Base-by-base conservation (phyloP, 768 basidiomycete species). In the Kwoniella dendrophila region DNA sequence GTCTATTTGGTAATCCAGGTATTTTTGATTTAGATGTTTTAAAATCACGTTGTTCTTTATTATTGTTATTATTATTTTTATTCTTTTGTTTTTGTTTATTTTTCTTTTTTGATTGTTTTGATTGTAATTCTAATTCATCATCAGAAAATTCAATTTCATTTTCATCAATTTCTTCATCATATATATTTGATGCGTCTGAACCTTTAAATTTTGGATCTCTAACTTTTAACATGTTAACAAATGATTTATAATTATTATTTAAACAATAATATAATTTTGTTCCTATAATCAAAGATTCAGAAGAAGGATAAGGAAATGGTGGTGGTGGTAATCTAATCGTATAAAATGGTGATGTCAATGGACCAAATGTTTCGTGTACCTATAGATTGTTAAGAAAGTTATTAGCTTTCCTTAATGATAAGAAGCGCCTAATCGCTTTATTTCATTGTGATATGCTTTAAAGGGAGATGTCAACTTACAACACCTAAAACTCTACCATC, bases 341-440 rank as follows among this genome's bases (percentile, higher is more conserved):
- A 75, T 98, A 98, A 59, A 95, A 81, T 5, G 95, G 95, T 62
- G 90, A 88, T 20, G 85, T 84, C 8, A 94, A 91, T 2, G 95
- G 92, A 10, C 95, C 95, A 79, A 98, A 98, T 0, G 94, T 96
- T 80, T 98, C 95, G 74, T 88, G 90, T 54, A 97, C 83, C 91
- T 94, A 76, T 10, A 66, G 68, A 52, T 2, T 30, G 20, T 3
- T 24, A 0, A 7, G 4, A 27, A 16, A 45, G 36, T 64, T 11
- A 43, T 43, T 10, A 14, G 20, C 12, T 20, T 11, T 7, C 20
- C 20, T 11, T 43, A 11, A 38, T n/a, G n/a, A 6, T 11, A 43
- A 14, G 11, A 43, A 20, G n/a, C 7, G 12, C 20, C 41, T 14
- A 43, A 5, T 20, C 11, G n/a, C 41, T 20, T 11, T 38, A n/a